A percentile compares a stretch with the other conserved stretches of the same genome.
These are phyloP conservation scores for Endoconidiophora laricicola DNA, from an alignment of 2,329 filamentous ascomycete genomes.

Conservation along the genomic window DNA sequence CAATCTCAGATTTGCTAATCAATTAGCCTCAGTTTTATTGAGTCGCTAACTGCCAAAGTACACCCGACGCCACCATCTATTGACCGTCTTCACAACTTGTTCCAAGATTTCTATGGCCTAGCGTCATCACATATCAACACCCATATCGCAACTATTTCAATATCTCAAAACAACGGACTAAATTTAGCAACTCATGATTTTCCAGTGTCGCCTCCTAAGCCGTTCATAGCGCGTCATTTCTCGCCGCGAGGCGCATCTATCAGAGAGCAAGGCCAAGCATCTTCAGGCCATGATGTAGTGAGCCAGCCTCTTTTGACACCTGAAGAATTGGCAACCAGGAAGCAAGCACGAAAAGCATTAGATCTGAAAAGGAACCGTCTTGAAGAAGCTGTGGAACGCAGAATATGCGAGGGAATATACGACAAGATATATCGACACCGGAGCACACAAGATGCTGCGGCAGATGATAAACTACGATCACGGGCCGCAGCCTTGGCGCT, in stretches of 20 bases:
- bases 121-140: slow-evolving; percentile 72
- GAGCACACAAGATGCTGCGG: slow-evolving; percentile 81
- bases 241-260: slow-evolving; percentile 38
- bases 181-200: slow-evolving; percentile 25
- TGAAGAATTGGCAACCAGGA: slow-evolving; percentile 65
- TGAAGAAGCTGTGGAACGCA: slow-evolving; percentile 82
- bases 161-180: slow-evolving; percentile 52
- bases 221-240: slow-evolving; percentile 38
- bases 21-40: slow-evolving; percentile 55
- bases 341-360: slow-evolving; percentile 58
- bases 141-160: slow-evolving; percentile 66
- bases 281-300: slow-evolving; percentile 27
- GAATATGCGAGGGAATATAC: slow-evolving; percentile 73
- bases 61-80: slow-evolving; percentile 70
- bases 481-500: slow-evolving; percentile 79
- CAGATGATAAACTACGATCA: slow-evolving; percentile 86
- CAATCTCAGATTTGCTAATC: slow-evolving; percentile 12
- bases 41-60: slow-evolving; percentile 73
- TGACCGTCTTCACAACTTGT: slow-evolving; percentile 66
- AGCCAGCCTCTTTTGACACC: slow-evolving; percentile 77
- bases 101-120: slow-evolving; percentile 82
- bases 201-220: slow-evolving; percentile 27
- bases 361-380: slow-evolving; percentile 61
- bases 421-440: slow-evolving; percentile 79
- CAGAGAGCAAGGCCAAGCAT: slow-evolving; percentile 23